Evolutionary conservation across 2,329 filamentous ascomycete species (phyloP).

Genomic region (Elsinoe ampelina): DNA sequence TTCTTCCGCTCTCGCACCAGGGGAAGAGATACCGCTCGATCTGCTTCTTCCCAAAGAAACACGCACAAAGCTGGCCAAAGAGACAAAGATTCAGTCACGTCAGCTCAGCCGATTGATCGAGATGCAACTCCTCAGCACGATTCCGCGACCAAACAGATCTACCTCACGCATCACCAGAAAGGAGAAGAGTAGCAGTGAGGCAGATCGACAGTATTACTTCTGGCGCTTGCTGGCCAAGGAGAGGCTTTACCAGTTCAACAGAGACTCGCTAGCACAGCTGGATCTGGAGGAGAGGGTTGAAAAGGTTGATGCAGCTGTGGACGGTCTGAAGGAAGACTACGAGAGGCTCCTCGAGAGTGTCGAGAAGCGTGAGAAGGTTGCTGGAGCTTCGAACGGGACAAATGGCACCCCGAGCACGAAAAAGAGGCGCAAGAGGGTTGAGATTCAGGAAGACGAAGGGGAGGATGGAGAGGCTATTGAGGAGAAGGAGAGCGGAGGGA

Average conservation of each 20-base stretch:
- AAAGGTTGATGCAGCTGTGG: constrained; percentile 61
- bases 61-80: constrained; percentile 48
- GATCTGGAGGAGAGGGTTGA: constrained; percentile 59
- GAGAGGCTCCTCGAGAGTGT: constrained; percentile 51
- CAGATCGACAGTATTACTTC: constrained; percentile 56
- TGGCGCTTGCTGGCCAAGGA: constrained; percentile 72
- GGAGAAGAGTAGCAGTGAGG: constrained; percentile 42
- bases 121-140: constrained; percentile 58
- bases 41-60: constrained; percentile 50
- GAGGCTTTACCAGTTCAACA: constrained; percentile 65
- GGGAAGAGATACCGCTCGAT: constrained; percentile 41
- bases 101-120: constrained; percentile 68
- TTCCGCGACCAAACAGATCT: constrained; percentile 41
- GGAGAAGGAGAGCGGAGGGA: constrained; percentile 2
- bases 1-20: constrained; percentile 42
- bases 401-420: constrained; percentile 22
- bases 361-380: constrained; percentile 27
- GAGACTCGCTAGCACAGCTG: constrained; percentile 59
- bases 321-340: constrained; percentile 63
- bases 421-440: constrained; percentile 24
- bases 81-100: constrained; percentile 63
- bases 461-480: constrained; percentile 27
- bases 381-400: constrained; percentile 16
- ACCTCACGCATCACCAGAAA: constrained; percentile 37
- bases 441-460: constrained; percentile 31